Conservation (phyloP, 2,329 filamentous ascomycete genomes). For the Monilinia fructicola region DNA sequence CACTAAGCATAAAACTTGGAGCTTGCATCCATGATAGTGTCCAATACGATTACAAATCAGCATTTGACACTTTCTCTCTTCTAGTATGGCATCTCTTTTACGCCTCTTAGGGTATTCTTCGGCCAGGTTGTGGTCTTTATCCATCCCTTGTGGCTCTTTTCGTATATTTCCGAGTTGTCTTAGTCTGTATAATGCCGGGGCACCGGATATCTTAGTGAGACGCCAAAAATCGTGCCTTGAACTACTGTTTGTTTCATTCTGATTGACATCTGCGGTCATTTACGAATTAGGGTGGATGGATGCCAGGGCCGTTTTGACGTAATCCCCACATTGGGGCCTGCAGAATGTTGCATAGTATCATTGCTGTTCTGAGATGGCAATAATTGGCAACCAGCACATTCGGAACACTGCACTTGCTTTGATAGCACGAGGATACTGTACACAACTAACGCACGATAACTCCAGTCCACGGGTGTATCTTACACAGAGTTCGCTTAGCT, state of each 20-base stretch:
- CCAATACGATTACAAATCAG: slow-evolving; percentile 6
- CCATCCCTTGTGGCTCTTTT: slow-evolving; percentile 6
- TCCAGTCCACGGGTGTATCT: neutral
- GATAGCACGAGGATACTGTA: slow-evolving; percentile 6
- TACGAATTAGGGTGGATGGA: slow-evolving; percentile 13
- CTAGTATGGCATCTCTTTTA: neutral
- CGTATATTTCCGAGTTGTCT: slow-evolving; percentile 2
- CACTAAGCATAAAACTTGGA: slow-evolving; percentile 9
- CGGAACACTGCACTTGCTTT: neutral
- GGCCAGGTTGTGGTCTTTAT: neutral
- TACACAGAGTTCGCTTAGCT: slow-evolving; percentile 1
- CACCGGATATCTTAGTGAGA: slow-evolving; percentile 10
- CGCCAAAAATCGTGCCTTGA: slow-evolving; percentile 5
- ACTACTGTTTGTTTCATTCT: slow-evolving; percentile 21
- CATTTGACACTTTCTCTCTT: neutral
- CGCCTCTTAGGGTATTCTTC: slow-evolving; percentile 13
- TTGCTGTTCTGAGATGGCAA: slow-evolving; percentile 7
- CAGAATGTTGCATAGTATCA: neutral
- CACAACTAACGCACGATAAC: slow-evolving; percentile 15
- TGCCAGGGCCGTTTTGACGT: slow-evolving; percentile 16
- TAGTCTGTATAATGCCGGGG: neutral
- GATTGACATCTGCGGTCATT: slow-evolving; percentile 22
- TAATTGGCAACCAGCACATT: slow-evolving; percentile 3
- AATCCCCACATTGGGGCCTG: neutral
- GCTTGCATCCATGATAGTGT: slow-evolving; percentile 6